Evolutionary conservation across 345 rosid species (phyloP).

Genomic region (Brassica cretica): DNA sequence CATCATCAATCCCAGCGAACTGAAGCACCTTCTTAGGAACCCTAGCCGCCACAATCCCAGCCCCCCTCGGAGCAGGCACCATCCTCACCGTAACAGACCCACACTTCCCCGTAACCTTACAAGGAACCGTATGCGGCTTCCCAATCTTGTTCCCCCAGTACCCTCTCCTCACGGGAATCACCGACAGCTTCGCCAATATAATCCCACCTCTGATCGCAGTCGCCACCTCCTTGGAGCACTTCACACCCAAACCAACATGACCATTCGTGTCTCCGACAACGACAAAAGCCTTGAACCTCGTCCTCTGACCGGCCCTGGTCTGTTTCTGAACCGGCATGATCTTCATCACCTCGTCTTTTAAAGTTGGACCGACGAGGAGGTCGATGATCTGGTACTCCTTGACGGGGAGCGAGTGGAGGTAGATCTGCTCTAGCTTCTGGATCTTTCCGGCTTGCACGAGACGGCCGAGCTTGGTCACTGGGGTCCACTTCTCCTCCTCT

Average conservation of each 20-base stretch:
- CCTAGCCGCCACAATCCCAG: constrained; percentile 83
- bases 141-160: constrained; percentile 96
- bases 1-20: constrained; percentile 82
- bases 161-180: constrained; percentile 79
- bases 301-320: constrained; percentile 79
- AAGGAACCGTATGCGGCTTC: constrained; percentile 79
- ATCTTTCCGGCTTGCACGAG: constrained; percentile 57
- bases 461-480: constrained; percentile 90
- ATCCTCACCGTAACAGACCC: constrained; percentile 77
- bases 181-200: constrained; percentile 71
- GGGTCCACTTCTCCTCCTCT: constrained; percentile 84
- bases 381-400: constrained; percentile 89
- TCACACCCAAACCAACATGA: constrained; percentile 84
- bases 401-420: constrained; percentile 82
- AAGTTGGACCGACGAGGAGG: constrained; percentile 60
- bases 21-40: constrained; percentile 90
- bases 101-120: constrained; percentile 85
- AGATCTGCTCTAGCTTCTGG: constrained; percentile 64
- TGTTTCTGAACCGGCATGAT: constrained; percentile 93
- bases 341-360: constrained; percentile 97
- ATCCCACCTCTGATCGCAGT: constrained; percentile 77
- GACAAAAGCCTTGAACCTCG: constrained; percentile 81
- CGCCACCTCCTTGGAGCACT: constrained; percentile 80
- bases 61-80: constrained; percentile 89
- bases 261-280: constrained; percentile 72